Evolutionary conservation across 306 rosid genomes (phyloP), one percentile per base, ranked within the genome.

Genomic region (Gastrolobium bilobum): DNA sequence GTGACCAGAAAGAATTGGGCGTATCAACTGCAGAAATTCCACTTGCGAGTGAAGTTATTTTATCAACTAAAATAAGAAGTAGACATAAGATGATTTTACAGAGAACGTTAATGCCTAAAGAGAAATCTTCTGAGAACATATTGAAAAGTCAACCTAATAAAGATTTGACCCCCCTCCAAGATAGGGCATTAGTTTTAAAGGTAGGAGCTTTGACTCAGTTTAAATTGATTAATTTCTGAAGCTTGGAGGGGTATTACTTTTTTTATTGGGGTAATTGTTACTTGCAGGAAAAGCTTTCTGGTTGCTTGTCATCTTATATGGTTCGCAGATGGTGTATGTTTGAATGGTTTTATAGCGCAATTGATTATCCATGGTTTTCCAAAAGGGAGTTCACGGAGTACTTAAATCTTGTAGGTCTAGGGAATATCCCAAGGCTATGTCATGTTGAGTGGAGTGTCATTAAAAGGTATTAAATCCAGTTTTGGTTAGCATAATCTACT

Each of bases 271-370:
- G 86, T 92, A 60, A 92, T 91, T 79, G 90, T 83, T 37, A 85
- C 73, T 79, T 84, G 84, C 89, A 92, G 99, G 97, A 88, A 63
- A 83, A 87, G 90, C 87, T 91, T 76, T 90, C 89, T 73, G 81
- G 80, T 80, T 92, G 91, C 86, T 65, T 95, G 84, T 92, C 97
- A 38, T 92, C 95, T 67, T 48, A 38, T 79, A 6, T 79, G 88
- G 90, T 88, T 48, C 93, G 91, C 40, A 92, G 92, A 81, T 91
- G 99, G 98, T 87, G 86, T 81, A 81, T 86, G 20, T 95, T 88
- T 84, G 99, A 95, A 84, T 95, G 98, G 98, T 92, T 92, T 87
- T 95, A 95, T 78, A 91, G 98, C 60, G 97, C 99, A 57, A 83
- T 95, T 68, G 99, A 95, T 73, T 92, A 87, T 87, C 98, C 99